These are phyloP conservation scores for Aspergillus sergii DNA, from an alignment of 2,329 filamentous ascomycete species.

Conservation along the genomic window DNA sequence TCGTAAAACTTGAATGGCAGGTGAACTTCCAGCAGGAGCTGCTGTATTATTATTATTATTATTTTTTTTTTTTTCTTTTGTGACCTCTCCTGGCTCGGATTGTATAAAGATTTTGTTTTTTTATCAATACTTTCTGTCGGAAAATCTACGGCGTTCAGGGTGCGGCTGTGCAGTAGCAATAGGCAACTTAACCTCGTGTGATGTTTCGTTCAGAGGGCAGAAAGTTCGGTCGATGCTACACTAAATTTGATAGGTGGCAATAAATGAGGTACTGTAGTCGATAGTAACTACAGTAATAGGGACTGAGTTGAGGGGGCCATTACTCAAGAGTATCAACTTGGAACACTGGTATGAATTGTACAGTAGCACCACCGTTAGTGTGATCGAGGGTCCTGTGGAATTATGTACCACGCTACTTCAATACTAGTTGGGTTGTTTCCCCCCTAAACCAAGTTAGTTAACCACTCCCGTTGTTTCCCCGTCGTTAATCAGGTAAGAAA, in stretches of 20 bases:
- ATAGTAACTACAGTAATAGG: not conserved
- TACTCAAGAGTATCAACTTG: slow-evolving; percentile 9
- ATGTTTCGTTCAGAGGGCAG: not conserved
- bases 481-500: not conserved
- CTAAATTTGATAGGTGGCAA: slow-evolving; percentile 2
- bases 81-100: not conserved
- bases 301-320: not conserved
- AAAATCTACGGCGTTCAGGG: not conserved
- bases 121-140: not conserved
- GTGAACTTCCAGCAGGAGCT: not conserved
- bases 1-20: not conserved
- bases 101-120: not conserved
- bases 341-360: slow-evolving; percentile 14
- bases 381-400: slow-evolving; percentile 3
- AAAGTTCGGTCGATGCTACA: not conserved
- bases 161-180: not conserved
- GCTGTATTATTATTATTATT: not conserved
- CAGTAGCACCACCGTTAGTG: slow-evolving; percentile 8
- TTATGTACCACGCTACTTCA: not conserved
- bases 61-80: not conserved
- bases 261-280: not conserved
- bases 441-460: not conserved
- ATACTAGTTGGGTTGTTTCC: not conserved
- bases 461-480: not conserved
- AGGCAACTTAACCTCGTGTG: not conserved